Percentiles rank a stretch among this genome's conserved stretches.
Evolutionary conservation across 73 alveolate genomes (phyloP).

Genomic region (Symbiodinium natans): DNA sequence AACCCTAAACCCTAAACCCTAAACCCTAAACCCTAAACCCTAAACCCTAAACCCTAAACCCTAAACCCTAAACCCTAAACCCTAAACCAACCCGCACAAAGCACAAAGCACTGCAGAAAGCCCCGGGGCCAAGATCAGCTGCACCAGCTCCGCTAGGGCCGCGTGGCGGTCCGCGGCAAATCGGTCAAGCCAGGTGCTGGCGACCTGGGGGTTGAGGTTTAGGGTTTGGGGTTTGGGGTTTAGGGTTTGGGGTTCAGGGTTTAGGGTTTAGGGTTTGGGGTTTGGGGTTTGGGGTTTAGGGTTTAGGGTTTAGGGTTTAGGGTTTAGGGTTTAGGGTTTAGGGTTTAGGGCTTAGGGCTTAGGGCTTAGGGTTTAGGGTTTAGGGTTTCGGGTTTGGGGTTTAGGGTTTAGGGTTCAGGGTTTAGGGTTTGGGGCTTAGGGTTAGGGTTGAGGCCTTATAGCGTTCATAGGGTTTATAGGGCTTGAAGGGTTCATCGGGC

Average conservation of each 20-base stretch:
- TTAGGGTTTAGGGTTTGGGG: no score
- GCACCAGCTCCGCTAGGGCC: constrained; percentile 54
- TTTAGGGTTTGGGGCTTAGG: no score
- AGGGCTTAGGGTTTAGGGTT: not conserved
- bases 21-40: no score
- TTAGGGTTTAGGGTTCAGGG: no score
- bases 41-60: not conserved
- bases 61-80: not conserved
- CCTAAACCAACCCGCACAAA: not conserved
- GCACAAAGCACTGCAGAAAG: not conserved
- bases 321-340: not conserved
- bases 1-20: no score
- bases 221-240: no score
- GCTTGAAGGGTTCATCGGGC: no score
- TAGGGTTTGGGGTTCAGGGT: no score
- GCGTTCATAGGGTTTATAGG: no score
- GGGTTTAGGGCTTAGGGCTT: not conserved
- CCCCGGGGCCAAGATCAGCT: constrained; percentile 28
- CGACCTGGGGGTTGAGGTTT: constrained; percentile 4
- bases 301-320: not conserved
- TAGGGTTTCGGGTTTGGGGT: no score
- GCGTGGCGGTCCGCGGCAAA: constrained; percentile 30
- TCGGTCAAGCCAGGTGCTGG: constrained; percentile 31
- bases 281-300: not conserved
- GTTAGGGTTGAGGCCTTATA: no score